Conservation (phyloP, 345 rosid genomes). For the Salix viminalis region DNA sequence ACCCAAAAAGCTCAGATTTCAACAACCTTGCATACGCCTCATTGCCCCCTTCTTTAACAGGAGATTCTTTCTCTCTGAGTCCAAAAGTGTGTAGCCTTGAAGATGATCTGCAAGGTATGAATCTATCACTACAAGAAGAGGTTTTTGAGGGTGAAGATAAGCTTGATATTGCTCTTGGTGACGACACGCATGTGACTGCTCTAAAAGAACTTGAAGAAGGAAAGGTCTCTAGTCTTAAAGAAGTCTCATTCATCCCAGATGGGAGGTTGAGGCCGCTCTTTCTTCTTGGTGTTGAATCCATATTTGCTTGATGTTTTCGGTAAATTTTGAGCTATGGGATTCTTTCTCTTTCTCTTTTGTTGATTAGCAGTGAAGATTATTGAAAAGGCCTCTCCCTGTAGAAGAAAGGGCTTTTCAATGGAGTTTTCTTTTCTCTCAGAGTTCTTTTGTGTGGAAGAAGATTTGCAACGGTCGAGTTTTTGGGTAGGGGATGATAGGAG, state of each 20-base stretch:
- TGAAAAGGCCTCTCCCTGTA: slow-evolving; percentile 26
- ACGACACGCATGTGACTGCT: neutral
- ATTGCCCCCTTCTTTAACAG: slow-evolving; percentile 89
- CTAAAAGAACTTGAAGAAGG: slow-evolving; percentile 26
- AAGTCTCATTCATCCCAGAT: slow-evolving; percentile 73
- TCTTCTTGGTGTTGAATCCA: slow-evolving; percentile 61
- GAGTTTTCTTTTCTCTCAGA: neutral
- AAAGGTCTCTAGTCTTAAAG: slow-evolving; percentile 55
- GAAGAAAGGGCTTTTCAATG: slow-evolving; percentile 21
- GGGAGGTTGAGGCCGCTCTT: slow-evolving; percentile 84
- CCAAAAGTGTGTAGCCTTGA: slow-evolving; percentile 88
- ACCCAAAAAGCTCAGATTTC: slow-evolving; percentile 82
- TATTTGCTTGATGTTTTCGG: slow-evolving; percentile 15
- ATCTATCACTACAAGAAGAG: slow-evolving; percentile 77
- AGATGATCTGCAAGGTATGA: slow-evolving; percentile 95
- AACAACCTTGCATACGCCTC: slow-evolving; percentile 71
- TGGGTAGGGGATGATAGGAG: slow-evolving; percentile 16
- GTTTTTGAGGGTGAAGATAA: slow-evolving; percentile 72
- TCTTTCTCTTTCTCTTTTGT: neutral
- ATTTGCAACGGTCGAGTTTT: slow-evolving; percentile 47
- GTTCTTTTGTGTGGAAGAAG: slow-evolving; percentile 13
- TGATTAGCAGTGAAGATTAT: neutral
- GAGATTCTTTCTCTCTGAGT: slow-evolving; percentile 66
- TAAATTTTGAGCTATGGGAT: neutral
- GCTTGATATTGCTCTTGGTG: slow-evolving; percentile 59